These are phyloP conservation scores for Coccomyxa sp. DNA, from an alignment of 139 green algal genomes.

Conservation along the genomic window DNA sequence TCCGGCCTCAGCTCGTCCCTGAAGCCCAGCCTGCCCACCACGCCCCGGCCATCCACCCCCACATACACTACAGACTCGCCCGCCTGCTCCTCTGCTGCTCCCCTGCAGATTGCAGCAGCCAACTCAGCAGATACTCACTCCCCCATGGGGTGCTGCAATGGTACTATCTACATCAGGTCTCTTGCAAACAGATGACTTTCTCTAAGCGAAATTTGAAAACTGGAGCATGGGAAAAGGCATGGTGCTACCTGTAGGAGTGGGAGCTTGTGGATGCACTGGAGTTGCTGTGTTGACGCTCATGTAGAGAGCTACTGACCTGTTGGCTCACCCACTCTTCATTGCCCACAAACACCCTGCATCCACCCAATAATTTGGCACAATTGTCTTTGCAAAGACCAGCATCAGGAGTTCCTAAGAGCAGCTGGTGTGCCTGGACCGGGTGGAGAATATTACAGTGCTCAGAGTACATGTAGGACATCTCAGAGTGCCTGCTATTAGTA, in stretches of 20 bases:
- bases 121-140: too few relatives aligned
- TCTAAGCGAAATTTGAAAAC: too few relatives aligned
- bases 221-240: not conserved
- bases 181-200: too few relatives aligned
- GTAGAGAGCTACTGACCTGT: slow-evolving; percentile 9
- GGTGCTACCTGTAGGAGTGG: not conserved
- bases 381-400: too few relatives aligned
- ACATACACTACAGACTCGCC: slow-evolving; percentile 54
- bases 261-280: not conserved
- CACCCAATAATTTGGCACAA: too few relatives aligned
- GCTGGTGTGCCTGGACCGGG: too few relatives aligned
- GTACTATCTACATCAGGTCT: too few relatives aligned
- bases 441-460: too few relatives aligned
- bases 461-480: too few relatives aligned
- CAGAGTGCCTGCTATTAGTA: too few relatives aligned
- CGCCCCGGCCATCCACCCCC: slow-evolving; percentile 42
- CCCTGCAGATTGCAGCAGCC: not conserved
- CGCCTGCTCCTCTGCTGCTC: not conserved
- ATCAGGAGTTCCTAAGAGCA: too few relatives aligned
- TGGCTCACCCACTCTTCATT: slow-evolving; percentile 59
- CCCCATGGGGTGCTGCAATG: too few relatives aligned
- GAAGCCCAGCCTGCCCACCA: slow-evolving; percentile 63
- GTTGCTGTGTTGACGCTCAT: slow-evolving; percentile 8
- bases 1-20: slow-evolving; percentile 67
- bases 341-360: slow-evolving; percentile 56